Conservation (phyloP, 352 stramenopile species). For the Phytophthora tubulina region DNA sequence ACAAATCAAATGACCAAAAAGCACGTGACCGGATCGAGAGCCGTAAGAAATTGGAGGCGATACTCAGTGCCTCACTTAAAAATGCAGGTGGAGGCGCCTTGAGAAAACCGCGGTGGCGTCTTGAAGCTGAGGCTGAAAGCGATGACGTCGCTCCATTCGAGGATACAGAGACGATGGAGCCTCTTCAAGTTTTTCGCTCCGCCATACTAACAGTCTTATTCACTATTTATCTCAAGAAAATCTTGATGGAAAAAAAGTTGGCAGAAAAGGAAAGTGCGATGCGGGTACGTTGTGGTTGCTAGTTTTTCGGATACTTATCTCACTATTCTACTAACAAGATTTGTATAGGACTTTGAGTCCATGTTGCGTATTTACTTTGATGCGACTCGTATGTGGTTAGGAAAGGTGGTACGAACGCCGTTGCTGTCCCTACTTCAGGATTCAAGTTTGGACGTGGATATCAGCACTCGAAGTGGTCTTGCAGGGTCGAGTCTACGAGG, state of each 20-base stretch:
- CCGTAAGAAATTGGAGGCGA: slow-evolving; percentile 49
- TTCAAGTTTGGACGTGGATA: slow-evolving; percentile 54
- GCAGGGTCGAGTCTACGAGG: slow-evolving; percentile 44
- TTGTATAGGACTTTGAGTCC: slow-evolving; percentile 60
- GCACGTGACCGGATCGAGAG: slow-evolving; percentile 50
- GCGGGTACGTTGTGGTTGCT: slow-evolving; percentile 27
- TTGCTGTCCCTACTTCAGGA: slow-evolving; percentile 71
- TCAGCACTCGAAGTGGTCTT: slow-evolving; percentile 41
- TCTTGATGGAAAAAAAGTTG: slow-evolving; percentile 49
- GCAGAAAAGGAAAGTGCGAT: slow-evolving; percentile 49
- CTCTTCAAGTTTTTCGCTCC: slow-evolving; percentile 59
- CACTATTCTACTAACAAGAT: slow-evolving; percentile 17
- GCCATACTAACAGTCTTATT: slow-evolving; percentile 42
- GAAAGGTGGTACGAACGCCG: slow-evolving; percentile 52
- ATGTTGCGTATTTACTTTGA: slow-evolving; percentile 78
- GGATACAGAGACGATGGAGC: slow-evolving; percentile 35
- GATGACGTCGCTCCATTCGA: slow-evolving; percentile 43
- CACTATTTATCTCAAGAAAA: slow-evolving; percentile 35
- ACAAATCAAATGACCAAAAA: slow-evolving; percentile 31
- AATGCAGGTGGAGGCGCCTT: slow-evolving; percentile 26
- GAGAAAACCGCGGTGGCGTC: slow-evolving; percentile 60
- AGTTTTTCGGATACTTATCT: neutral
- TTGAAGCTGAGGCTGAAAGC: slow-evolving; percentile 48
- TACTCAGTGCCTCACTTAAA: slow-evolving; percentile 49
- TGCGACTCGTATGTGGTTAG: slow-evolving; percentile 70